A percentile compares a stretch with the other conserved stretches of the same genome.
phyloP scores from a whole-genome alignment of 371 early-diverging fungal genomes.

The Parasitella parasitica region DNA sequence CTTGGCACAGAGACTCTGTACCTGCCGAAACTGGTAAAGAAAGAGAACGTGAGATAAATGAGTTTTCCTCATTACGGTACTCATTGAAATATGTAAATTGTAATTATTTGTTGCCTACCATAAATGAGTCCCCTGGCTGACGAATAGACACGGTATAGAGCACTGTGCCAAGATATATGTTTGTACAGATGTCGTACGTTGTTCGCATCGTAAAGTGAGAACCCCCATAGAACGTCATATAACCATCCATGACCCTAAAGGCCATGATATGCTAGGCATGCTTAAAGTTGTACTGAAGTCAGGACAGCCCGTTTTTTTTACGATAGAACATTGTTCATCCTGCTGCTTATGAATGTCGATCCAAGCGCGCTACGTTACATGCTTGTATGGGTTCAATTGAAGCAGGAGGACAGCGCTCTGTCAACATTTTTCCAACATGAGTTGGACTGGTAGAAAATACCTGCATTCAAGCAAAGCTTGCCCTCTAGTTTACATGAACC shows the following conservation, averaged over 20 bases:
- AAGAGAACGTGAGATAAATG: conserved; percentile 40
- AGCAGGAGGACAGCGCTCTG: conserved; percentile 52
- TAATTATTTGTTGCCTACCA: too few relatives aligned
- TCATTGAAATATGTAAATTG: conserved; percentile 53
- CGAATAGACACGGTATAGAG: conserved; percentile 27
- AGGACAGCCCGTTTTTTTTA: conserved; percentile 65
- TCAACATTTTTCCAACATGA: conserved; percentile 56
- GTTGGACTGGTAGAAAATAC: conserved; percentile 49
- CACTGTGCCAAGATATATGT: conserved; percentile 55
- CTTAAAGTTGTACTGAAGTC: conserved; percentile 45
- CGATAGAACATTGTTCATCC: conserved; percentile 61
- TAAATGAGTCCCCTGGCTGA: too few relatives aligned
- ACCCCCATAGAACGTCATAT: conserved; percentile 48
- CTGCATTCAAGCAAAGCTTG: conserved; percentile 36
- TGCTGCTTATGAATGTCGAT: conserved; percentile 42
- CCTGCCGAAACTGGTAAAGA: conserved; percentile 41
- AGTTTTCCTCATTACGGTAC: conserved; percentile 59
- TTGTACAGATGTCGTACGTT: conserved; percentile 52
- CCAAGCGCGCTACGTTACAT: conserved; percentile 53
- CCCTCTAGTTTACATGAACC: conserved; percentile 38
- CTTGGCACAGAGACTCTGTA: conserved; percentile 56
- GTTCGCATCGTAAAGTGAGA: conserved; percentile 50
- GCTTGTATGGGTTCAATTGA: conserved; percentile 57
- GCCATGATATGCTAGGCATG: conserved; percentile 49
- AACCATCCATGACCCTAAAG: conserved; percentile 51